Evolutionary conservation across 2,329 filamentous ascomycete species (phyloP), one percentile per base, ranked within the genome.

Genomic region (Phoma sp.): DNA sequence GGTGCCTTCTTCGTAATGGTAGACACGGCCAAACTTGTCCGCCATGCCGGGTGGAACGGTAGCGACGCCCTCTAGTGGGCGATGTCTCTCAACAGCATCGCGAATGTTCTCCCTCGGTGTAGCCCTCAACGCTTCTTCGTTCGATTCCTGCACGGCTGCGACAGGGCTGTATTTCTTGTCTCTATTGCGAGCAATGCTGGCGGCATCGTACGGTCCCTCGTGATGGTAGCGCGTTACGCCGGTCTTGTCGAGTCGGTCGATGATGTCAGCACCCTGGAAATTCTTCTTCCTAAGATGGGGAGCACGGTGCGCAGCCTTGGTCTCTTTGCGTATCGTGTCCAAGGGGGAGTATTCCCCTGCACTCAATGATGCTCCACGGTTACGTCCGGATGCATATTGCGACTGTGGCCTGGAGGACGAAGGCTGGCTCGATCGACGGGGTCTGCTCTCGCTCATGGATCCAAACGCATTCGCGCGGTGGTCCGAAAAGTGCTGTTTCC

Each of bases 181-280:
- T 4, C 78, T 81, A 76, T 97, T 97, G 43, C 91, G 84, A 12
- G 89, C 85, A 1, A 88, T 80, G 47, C 91, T 81, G 2, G 91
- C 89, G 9, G 93, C 91, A 72, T 98, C 94, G 65, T 90, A 98
- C 0, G 94, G 94, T 0, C 94, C 93, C 61, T 89, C 91, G 68
- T 98, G 94, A 74, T 97, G 94, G 75, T 96, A 96, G 2, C 82
- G 77, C 17, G 82, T 82, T 45, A 84, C 84, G n/a, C 64, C 64
- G n/a, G 84, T 75, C 2, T 83, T 82, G 71, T 96, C 94, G 1
- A 98, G 85, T 5, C 81, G 79, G 73, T 97, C 94, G 67, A 98
- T 95, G 8, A 82, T 81, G 73, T 98, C 93, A 1, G 91, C 84
- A 40, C 84, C 84, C 24, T 87, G 84, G 15, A 88, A 82, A 66